Evolutionary conservation across 257 asterid species (phyloP).

Genomic region (Capsicum rhomboideum): DNA sequence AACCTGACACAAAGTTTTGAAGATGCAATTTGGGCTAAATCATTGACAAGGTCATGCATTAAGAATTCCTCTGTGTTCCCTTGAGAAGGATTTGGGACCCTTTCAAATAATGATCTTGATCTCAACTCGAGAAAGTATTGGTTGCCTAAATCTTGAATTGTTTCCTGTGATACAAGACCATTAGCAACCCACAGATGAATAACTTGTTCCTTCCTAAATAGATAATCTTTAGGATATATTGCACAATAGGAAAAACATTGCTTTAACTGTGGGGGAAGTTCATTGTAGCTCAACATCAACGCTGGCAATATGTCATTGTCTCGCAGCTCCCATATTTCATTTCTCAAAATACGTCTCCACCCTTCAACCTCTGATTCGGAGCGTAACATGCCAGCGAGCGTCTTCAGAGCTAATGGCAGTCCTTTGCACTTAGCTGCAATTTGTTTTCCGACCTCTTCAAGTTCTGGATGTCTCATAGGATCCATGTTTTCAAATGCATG

Average conservation of each 20-base stretch:
- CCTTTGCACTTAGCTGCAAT: not conserved
- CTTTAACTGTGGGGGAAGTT: not conserved
- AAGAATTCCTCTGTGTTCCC: not conserved
- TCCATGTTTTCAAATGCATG: not conserved
- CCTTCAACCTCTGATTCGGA: not conserved
- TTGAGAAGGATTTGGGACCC: not conserved
- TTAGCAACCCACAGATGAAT: slow-evolving; percentile 1
- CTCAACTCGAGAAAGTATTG: not conserved
- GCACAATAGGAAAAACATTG: slow-evolving; percentile 2
- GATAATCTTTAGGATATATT: slow-evolving; percentile 4
- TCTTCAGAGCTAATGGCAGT: not conserved
- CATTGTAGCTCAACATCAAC: slow-evolving; percentile 1
- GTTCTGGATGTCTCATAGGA: not conserved
- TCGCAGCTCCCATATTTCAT: not conserved
- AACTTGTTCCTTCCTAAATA: not conserved
- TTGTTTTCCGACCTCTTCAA: not conserved
- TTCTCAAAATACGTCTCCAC: not conserved
- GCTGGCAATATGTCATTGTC: not conserved
- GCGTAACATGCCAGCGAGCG: not conserved
- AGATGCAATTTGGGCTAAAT: not conserved
- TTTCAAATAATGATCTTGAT: not conserved
- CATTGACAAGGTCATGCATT: slow-evolving; percentile 11
- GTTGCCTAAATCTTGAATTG: no score
- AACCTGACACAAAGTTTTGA: not conserved
- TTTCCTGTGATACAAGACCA: no score